Conservation (phyloP, 768 basidiomycete species). For the Baorangia bicolor region DNA sequence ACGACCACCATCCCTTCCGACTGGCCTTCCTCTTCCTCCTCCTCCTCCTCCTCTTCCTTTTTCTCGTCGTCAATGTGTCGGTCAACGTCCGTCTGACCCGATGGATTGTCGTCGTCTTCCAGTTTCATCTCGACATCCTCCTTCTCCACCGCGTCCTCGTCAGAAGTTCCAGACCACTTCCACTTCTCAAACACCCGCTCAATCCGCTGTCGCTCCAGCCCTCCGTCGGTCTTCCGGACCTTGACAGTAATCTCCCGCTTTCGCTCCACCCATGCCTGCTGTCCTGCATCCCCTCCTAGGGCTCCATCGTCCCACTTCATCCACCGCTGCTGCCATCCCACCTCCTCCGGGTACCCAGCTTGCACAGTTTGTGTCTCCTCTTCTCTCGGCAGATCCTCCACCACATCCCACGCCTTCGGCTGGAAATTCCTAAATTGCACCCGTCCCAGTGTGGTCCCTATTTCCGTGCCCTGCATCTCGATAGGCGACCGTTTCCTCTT, state of each 20-base stretch:
- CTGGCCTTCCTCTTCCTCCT: neutral
- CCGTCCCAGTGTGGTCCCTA: slow-evolving; percentile 17
- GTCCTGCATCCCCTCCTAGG: slow-evolving; percentile 30
- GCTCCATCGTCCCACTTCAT: slow-evolving; percentile 29
- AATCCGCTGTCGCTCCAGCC: slow-evolving; percentile 70
- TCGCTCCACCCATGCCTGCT: slow-evolving; percentile 41
- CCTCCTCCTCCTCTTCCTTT: slow-evolving; percentile 3
- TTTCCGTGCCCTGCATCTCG: slow-evolving; percentile 11
- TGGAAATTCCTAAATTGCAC: slow-evolving; percentile 62
- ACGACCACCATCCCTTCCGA: slow-evolving; percentile 19
- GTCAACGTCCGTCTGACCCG: slow-evolving; percentile 6
- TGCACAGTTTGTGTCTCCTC: slow-evolving; percentile 40
- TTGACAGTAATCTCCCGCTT: slow-evolving; percentile 53
- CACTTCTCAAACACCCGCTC: slow-evolving; percentile 69
- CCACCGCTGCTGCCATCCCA: slow-evolving; percentile 49
- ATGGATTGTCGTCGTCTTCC: slow-evolving; percentile 16
- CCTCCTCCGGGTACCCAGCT: slow-evolving; percentile 39
- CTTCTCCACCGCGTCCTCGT: slow-evolving; percentile 1
- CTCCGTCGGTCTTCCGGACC: slow-evolving; percentile 52
- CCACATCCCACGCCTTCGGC: slow-evolving; percentile 64
- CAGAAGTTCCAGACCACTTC: slow-evolving; percentile 45
- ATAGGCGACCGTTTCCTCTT: slow-evolving; percentile 42
- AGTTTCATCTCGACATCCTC: slow-evolving; percentile 33
- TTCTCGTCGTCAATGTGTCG: slow-evolving; percentile 1
- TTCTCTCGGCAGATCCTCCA: slow-evolving; percentile 43